Evolutionary conservation across 805 yeast genomes (phyloP).

Genomic region (Nakazawaea ishiwadae): DNA sequence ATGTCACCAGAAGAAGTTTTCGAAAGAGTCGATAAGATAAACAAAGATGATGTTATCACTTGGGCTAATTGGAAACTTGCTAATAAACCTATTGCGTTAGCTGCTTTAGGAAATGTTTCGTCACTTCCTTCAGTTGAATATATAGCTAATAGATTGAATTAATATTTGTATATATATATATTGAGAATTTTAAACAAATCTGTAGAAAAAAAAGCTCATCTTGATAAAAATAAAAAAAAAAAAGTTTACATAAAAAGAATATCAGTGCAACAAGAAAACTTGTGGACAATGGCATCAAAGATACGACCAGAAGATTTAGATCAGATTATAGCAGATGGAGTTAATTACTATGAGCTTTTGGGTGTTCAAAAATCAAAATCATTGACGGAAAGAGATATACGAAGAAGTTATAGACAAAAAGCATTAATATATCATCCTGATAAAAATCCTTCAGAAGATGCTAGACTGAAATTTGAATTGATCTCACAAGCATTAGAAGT

Average conservation of each 20-base stretch:
- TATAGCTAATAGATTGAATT: conserved; percentile 36
- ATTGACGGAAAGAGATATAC: conserved; percentile 14
- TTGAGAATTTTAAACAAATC: not conserved
- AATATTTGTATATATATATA: not conserved
- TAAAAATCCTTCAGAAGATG: conserved; percentile 24
- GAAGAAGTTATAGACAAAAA: conserved; percentile 25
- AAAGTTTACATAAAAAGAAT: not conserved
- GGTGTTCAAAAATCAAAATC: conserved; percentile 9
- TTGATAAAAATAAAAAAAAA: too few relatives aligned
- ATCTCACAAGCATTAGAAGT: conserved; percentile 23
- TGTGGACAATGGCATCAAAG: not conserved
- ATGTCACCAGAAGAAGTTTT: conserved; percentile 72
- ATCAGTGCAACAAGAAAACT: not conserved
- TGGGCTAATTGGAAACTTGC: conserved; percentile 86
- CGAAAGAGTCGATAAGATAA: conserved; percentile 69
- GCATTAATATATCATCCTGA: conserved; percentile 31
- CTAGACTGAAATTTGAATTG: conserved; percentile 24
- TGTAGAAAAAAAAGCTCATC: too few relatives aligned
- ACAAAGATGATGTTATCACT: conserved; percentile 70
- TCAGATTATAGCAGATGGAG: conserved; percentile 4
- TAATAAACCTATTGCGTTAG: conserved; percentile 79
- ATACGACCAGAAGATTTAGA: conserved; percentile 6
- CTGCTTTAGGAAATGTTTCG: conserved; percentile 82
- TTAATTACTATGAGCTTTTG: conserved; percentile 13
- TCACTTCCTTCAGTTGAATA: conserved; percentile 66